Conservation (phyloP, 768 basidiomycete species). For the Pleurotus platypus region DNA sequence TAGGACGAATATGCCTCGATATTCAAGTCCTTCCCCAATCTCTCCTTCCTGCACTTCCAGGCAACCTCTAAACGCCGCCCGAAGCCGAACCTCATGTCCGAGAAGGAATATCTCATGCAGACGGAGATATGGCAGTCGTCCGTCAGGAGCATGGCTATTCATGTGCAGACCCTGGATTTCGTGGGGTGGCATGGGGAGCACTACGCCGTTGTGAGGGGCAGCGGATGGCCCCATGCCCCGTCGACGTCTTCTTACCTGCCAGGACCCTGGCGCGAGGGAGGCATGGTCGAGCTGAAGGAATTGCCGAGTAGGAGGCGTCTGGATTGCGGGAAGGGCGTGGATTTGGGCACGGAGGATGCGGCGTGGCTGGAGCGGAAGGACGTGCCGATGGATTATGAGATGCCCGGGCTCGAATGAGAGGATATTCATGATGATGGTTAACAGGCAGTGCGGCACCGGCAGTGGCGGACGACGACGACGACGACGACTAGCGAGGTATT, state of each 20-base stretch:
- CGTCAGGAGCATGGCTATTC: constrained; percentile 46
- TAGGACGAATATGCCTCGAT: constrained; percentile 51
- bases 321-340: constrained; percentile 65
- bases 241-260: constrained; percentile 3
- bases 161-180: constrained; percentile 55
- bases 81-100: constrained; percentile 53
- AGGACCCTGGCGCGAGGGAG: neutral
- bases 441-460: too few relatives aligned
- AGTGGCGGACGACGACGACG: too few relatives aligned
- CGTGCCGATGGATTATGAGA: constrained; percentile 74
- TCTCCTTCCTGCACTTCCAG: constrained; percentile 61
- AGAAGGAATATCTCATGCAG: constrained; percentile 56
- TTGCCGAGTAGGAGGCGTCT: constrained; percentile 51
- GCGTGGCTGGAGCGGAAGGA: constrained; percentile 70
- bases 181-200: constrained; percentile 75
- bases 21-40: constrained; percentile 44
- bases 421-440: too few relatives aligned
- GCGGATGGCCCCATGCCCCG: constrained; percentile 4
- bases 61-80: constrained; percentile 43
- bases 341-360: constrained; percentile 58
- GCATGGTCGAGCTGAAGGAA: constrained; percentile 50
- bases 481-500: too few relatives aligned
- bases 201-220: constrained; percentile 53
- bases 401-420: constrained; percentile 40
- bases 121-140: constrained; percentile 52